Percentiles rank a stretch among this genome's conserved stretches.
phyloP scores from a whole-genome alignment of 2,329 filamentous ascomycete species.

The Emergomyces pasteurianus region DNA sequence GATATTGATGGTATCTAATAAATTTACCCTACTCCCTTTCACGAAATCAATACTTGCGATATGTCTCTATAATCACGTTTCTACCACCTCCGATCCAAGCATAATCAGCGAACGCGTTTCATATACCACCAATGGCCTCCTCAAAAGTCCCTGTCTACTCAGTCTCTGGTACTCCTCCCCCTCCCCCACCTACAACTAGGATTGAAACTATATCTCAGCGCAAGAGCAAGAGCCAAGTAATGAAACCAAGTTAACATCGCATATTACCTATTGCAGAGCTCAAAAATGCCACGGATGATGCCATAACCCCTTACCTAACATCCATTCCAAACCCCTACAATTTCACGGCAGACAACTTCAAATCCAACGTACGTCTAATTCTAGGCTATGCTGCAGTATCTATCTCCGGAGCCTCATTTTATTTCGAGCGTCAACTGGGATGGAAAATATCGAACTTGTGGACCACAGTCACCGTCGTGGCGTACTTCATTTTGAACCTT shows the following conservation, averaged over 20 bases:
- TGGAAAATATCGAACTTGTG: conserved; percentile 77
- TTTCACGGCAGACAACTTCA: conserved; percentile 69
- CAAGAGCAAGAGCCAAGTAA: not conserved
- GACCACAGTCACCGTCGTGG: conserved; percentile 64
- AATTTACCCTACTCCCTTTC: not conserved
- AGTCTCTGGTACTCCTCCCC: conserved; percentile 27
- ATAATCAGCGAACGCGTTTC: not conserved
- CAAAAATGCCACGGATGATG: conserved; percentile 93
- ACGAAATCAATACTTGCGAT: not conserved
- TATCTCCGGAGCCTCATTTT: conserved; percentile 73
- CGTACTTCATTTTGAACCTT: conserved; percentile 70
- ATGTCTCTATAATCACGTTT: not conserved
- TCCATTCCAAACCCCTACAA: conserved; percentile 50
- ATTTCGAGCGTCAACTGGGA: conserved; percentile 81
- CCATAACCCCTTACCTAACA: conserved; percentile 85
- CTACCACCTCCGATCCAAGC: not conserved
- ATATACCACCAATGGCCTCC: conserved; percentile 14
- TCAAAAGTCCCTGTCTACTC: conserved; percentile 36
- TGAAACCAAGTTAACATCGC: conserved; percentile 1
- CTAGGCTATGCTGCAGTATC: conserved; percentile 74
- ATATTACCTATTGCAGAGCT: conserved; percentile 51
- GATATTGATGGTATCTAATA: not conserved
- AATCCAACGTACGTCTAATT: conserved; percentile 69
- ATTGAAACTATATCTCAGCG: not conserved
- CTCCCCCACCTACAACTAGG: conserved; percentile 7